Percentiles rank a stretch among this genome's conserved stretches.
Evolutionary conservation across 2,329 filamentous ascomycete genomes (phyloP).

Genomic region (Ophiosphaerella herpotricha): DNA sequence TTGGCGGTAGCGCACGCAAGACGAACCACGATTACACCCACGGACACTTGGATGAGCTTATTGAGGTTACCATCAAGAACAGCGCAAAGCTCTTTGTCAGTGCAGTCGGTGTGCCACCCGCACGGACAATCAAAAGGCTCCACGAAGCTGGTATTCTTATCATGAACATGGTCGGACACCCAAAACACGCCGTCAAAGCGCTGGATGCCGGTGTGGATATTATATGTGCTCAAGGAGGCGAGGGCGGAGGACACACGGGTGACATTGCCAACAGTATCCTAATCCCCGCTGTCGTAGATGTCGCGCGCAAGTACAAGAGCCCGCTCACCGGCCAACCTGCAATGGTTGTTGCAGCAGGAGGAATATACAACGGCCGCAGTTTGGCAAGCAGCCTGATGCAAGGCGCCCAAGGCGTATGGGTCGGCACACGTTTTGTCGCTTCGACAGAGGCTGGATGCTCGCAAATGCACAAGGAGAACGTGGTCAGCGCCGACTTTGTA

Average conservation of each 20-base stretch:
- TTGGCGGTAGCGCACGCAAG: slow-evolving; percentile 80
- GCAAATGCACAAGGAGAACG: slow-evolving; percentile 79
- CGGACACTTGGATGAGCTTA: slow-evolving; percentile 83
- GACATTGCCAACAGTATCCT: slow-evolving; percentile 85
- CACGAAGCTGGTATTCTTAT: slow-evolving; percentile 80
- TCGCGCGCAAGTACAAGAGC: slow-evolving; percentile 73
- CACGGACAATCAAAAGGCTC: slow-evolving; percentile 71
- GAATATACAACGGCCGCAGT: slow-evolving; percentile 80
- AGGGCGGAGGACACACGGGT: slow-evolving; percentile 92
- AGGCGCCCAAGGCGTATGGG: slow-evolving; percentile 88
- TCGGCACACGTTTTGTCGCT: slow-evolving; percentile 90
- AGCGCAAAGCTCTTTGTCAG: slow-evolving; percentile 85
- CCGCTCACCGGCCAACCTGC: slow-evolving; percentile 71
- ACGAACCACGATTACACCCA: slow-evolving; percentile 97
- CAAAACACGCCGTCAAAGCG: slow-evolving; percentile 88
- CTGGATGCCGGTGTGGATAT: slow-evolving; percentile 86
- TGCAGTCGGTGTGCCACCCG: slow-evolving; percentile 85
- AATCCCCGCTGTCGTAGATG: slow-evolving; percentile 84
- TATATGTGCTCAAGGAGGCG: slow-evolving; percentile 88
- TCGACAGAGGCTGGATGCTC: slow-evolving; percentile 79
- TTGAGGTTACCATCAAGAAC: slow-evolving; percentile 82
- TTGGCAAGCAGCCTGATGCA: slow-evolving; percentile 84
- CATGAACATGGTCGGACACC: slow-evolving; percentile 98
- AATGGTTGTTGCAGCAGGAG: slow-evolving; percentile 86
- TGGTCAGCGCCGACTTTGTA: slow-evolving; percentile 77